Evolutionary conservation across 2,329 filamentous ascomycete genomes (phyloP), one percentile per base, ranked within the genome.

Genomic region (Epichloe bromicola): DNA sequence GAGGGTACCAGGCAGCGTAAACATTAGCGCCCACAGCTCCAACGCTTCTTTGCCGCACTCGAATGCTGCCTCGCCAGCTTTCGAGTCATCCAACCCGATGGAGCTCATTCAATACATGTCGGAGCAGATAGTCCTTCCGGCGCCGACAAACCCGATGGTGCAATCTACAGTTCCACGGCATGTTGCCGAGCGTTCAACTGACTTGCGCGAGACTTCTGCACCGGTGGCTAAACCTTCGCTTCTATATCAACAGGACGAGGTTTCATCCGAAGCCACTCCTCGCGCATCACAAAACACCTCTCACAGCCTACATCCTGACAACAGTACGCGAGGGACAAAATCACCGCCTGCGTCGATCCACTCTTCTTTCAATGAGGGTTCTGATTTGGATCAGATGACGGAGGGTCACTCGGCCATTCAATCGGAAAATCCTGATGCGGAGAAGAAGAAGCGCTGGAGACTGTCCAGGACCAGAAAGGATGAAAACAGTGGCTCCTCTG

Each of bases 1-100:
- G 67, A 76, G 83, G 55, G 72, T 86, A 51, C 83, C 86, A 0
- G 83, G 82, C 41, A 88, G 86, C 61, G 70, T 85, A 20, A 90
- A 88, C 58, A 84, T 83, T 19, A 96, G 91, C 63, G 90, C 91
- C 0, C 89, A 95, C 56, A 96, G 90, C 62, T 97, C 93, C 15
- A 85, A 80, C 6, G 80, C 86, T 15, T 96, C 90, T 7, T 71
- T 95, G 15, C 65, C 70, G 5, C 64, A 66, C 39, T 73, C 71
- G 12, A 65, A 69, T 42, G 62, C 68, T 10, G 65, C 67, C 2
- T 78, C 76, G 5, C 76, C 78, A 2, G 65, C 61, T 36, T 54
- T 63, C 20, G 77, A 80, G 55, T 54, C 62, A 4, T 50, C 65
- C 2, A 75, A 78, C 53, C 74, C 74, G 1, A 59, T 76, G 54